Conservation (phyloP, 2,329 filamentous ascomycete genomes). For the Sodiomyces alkalinus region DNA sequence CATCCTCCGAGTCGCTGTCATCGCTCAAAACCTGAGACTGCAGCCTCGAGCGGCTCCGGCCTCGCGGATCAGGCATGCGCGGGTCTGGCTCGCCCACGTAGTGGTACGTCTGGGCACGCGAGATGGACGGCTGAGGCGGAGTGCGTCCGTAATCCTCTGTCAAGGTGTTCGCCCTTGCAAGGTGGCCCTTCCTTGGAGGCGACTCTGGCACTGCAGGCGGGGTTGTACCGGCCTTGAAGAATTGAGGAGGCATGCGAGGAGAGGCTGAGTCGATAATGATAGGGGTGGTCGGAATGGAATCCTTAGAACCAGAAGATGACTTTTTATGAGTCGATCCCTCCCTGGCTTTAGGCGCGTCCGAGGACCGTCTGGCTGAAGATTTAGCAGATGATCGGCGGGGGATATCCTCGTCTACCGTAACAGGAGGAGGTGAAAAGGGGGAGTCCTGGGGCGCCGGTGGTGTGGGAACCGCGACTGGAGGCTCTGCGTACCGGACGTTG, state of each 20-base stretch:
- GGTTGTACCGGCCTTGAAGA: slow-evolving; percentile 12
- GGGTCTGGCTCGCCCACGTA: slow-evolving; percentile 9
- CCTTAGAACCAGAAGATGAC: slow-evolving; percentile 4
- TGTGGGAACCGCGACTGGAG: slow-evolving; percentile 5
- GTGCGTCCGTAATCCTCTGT: slow-evolving; percentile 14
- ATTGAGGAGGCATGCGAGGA: slow-evolving; percentile 14
- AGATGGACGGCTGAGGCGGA: slow-evolving; percentile 10
- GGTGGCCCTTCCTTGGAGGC: slow-evolving; percentile 15
- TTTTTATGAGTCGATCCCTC: slow-evolving; percentile 9
- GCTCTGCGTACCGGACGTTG: slow-evolving; percentile 4
- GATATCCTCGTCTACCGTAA: slow-evolving; percentile 4
- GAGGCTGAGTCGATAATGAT: slow-evolving; percentile 13
- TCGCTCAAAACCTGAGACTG: slow-evolving; percentile 18
- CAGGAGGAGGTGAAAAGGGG: slow-evolving; percentile 3
- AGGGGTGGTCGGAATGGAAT: slow-evolving; percentile 3
- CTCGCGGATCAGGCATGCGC: slow-evolving; percentile 13
- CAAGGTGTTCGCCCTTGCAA: slow-evolving; percentile 19
- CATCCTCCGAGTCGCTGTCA: slow-evolving; percentile 19
- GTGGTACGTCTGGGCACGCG: slow-evolving; percentile 19
- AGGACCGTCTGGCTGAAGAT: slow-evolving; percentile 6
- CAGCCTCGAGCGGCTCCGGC: slow-evolving; percentile 21
- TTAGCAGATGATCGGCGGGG: slow-evolving; percentile 6
- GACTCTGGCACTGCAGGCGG: slow-evolving; percentile 13
- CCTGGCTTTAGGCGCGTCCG: slow-evolving; percentile 6
- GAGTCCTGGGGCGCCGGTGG: slow-evolving; percentile 3